These are phyloP conservation scores for Chalciporus chontae DNA, from an alignment of 768 basidiomycete species.

Conservation along the genomic window DNA sequence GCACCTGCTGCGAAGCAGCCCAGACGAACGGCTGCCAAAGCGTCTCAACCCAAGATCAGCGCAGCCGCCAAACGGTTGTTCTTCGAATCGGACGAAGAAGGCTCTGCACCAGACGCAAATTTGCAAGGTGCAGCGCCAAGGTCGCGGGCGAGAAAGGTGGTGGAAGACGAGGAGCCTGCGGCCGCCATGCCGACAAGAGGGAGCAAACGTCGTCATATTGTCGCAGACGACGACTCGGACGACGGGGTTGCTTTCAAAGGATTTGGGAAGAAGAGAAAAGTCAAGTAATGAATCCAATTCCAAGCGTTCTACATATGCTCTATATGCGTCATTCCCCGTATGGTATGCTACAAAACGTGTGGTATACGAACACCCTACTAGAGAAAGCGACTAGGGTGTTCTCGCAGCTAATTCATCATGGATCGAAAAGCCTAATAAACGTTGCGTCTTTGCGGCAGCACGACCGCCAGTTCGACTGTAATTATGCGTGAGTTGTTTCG, in stretches of 20 bases:
- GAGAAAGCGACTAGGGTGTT: background rate
- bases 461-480: constrained; percentile 82
- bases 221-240: constrained; percentile 67
- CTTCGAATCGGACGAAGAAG: constrained; percentile 48
- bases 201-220: constrained; percentile 32
- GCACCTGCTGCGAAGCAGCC: constrained; percentile 13
- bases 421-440: constrained; percentile 79
- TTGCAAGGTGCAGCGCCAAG: background rate
- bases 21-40: constrained; percentile 18
- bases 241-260: constrained; percentile 70
- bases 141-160: constrained; percentile 5
- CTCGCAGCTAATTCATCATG: constrained; percentile 56
- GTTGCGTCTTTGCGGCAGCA: constrained; percentile 84
- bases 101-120: background rate
- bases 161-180: background rate
- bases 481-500: background rate
- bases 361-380: background rate
- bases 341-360: background rate
- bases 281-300: constrained; percentile 1
- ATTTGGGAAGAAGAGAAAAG: constrained; percentile 38
- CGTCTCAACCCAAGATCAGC: constrained; percentile 28
- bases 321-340: background rate
- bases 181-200: constrained; percentile 9
- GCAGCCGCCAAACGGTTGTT: constrained; percentile 41
- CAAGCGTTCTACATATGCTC: constrained; percentile 2